Base-by-base conservation (phyloP, 148 eudicot genomes). In the Rhododendron ovatum region DNA sequence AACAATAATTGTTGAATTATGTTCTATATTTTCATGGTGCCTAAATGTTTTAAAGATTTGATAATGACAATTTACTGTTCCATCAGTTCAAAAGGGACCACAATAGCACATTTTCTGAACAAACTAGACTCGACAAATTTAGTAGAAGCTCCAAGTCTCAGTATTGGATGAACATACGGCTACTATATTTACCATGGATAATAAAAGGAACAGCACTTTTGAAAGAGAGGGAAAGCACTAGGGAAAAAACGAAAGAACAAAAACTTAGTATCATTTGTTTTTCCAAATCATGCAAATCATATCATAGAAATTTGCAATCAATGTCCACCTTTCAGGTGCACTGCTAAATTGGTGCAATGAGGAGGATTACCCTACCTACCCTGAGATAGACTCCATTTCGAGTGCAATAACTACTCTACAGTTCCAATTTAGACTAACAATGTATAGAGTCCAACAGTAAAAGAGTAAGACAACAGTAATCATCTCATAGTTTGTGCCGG, bases 321-420 rank as follows among this genome's bases (percentile, higher is more conserved):
- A 50, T 28, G 65, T 80, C 57, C 83, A 63, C n/a, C 3, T 82
- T 82, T 24, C 73, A 82, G 71, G 84, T 35, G 69, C 47, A 37
- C 28, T 61, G 53, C 51, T 24, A 37, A 61, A n/a, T 82, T 82
- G 53, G 53, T 59, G 47, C 48, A 65, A 24, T 63, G 51, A 61
- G 33, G 73, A 35, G 1, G 22, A 39, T 35, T 37, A 43, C 30
- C 28, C 50, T 57, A 51, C 30, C 84, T 59, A 82, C 50, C 77
- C 77, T 13, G 39, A 83, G 43, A 67, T n/a, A 43, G 57, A 45
- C 50, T 67, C 78, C 22, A 67, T 67, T 43, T n/a, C 35, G 26
- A 83, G 78, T 26, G 57, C 53, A 67, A 71, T 4, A n/a, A 22
- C 76, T 12, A 67, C 69, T 26, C 77, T 1, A 43, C 85, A 45